These are phyloP conservation scores for Leonotis leonurus DNA, from an alignment of 257 asterid genomes.

Conservation along the genomic window DNA sequence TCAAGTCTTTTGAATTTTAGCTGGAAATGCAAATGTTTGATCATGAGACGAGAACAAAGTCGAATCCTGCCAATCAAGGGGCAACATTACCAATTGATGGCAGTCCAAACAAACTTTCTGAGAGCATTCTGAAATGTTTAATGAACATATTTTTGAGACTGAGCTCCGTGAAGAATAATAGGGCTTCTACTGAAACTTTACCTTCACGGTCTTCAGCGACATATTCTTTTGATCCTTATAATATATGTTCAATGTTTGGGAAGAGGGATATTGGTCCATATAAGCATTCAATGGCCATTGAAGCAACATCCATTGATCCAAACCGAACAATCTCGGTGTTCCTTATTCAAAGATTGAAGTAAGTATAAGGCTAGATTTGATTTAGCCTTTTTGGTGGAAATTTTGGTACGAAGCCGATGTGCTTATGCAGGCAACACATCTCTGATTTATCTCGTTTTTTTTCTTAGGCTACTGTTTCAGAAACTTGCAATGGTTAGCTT, in stretches of 20 bases:
- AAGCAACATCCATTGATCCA: conserved; percentile 52
- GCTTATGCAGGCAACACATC: neutral
- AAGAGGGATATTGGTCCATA: conserved; percentile 73
- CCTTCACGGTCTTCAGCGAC: conserved; percentile 33
- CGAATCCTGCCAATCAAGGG: conserved; percentile 20
- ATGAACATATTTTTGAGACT: conserved; percentile 54
- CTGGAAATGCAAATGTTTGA: conserved; percentile 26
- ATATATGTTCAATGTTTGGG: conserved; percentile 46
- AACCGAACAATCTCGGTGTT: conserved; percentile 52
- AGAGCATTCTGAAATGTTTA: conserved; percentile 70
- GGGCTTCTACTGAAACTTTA: conserved; percentile 36
- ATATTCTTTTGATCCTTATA: conserved; percentile 53
- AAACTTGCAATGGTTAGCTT: conserved; percentile 54
- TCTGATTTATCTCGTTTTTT: neutral
- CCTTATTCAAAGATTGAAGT: conserved; percentile 67
- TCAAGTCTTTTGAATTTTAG: conserved; percentile 24
- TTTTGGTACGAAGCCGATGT: conserved; percentile 1
- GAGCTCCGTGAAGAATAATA: conserved; percentile 49
- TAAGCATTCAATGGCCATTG: conserved; percentile 51
- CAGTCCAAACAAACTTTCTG: conserved; percentile 67
- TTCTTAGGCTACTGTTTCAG: conserved; percentile 53
- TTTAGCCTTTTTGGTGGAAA: neutral
- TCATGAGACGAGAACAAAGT: conserved; percentile 29
- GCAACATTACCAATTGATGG: conserved; percentile 23
- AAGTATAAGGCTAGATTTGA: neutral